A percentile compares a stretch with the other conserved stretches of the same genome.
These are phyloP conservation scores for Phytophthora pisi DNA, from an alignment of 352 stramenopile genomes.

Conservation along the genomic window DNA sequence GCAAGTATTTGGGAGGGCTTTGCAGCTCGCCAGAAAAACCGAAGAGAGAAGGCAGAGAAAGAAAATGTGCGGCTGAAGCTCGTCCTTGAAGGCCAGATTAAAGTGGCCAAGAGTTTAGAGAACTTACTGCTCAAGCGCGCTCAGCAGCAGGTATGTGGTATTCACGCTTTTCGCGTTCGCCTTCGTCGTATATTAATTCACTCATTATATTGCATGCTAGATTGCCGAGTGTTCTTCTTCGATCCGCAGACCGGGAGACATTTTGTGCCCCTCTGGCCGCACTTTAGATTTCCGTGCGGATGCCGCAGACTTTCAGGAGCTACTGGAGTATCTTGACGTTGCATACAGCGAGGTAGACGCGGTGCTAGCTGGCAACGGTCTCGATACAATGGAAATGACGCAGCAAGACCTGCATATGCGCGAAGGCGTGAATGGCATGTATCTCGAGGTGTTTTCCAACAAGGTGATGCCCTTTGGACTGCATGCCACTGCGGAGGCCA, in stretches of 20 bases:
- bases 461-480: conserved; percentile 25
- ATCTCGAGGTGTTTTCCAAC: conserved; percentile 20
- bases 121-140: conserved; percentile 37
- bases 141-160: conserved; percentile 19
- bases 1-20: conserved; percentile 31
- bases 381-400: conserved; percentile 3
- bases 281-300: conserved; percentile 22
- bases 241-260: conserved; percentile 8
- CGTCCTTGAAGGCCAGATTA: conserved; percentile 48
- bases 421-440: conserved; percentile 8
- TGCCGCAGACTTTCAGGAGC: conserved; percentile 20
- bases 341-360: conserved; percentile 9
- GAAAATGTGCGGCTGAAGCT: conserved; percentile 39
- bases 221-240: conserved; percentile 9
- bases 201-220: too few species aligned
- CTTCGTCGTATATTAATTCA: too few species aligned
- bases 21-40: conserved; percentile 14
- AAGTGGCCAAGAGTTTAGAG: conserved; percentile 51
- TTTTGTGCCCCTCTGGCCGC: conserved; percentile 1
- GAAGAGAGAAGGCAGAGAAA: conserved; percentile 28
- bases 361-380: conserved; percentile 16
- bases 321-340: conserved; percentile 17
- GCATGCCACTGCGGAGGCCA: conserved; percentile 1
- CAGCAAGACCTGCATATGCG: conserved; percentile 19
- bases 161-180: background rate